Evolutionary conservation across 2,329 filamentous ascomycete genomes (phyloP).

Genomic region (Diplodia seriata): DNA sequence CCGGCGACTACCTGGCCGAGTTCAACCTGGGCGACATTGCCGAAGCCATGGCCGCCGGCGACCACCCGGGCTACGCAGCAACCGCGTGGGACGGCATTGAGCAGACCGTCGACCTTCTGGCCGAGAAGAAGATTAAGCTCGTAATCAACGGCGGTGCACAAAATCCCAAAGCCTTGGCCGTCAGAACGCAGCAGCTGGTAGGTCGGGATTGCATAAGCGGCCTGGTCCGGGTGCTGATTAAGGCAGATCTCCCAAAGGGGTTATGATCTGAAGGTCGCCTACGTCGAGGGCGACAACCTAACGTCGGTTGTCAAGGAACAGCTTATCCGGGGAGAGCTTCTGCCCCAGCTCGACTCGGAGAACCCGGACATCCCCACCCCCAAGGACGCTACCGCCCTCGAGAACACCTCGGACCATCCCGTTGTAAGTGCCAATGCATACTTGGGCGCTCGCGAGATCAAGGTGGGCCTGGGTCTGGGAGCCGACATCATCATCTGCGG

Average conservation of each 20-base stretch:
- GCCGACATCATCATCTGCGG: conserved; percentile 47
- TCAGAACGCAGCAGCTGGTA: conserved; percentile 48
- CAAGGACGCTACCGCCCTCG: conserved; percentile 48
- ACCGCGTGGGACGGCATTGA: conserved; percentile 59
- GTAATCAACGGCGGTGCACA: conserved; percentile 64
- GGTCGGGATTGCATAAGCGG: background rate
- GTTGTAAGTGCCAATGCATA: conserved; percentile 55
- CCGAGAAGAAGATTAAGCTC: conserved; percentile 60
- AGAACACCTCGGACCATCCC: conserved; percentile 40
- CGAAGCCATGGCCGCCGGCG: conserved; percentile 49
- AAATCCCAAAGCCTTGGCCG: conserved; percentile 62
- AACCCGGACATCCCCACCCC: conserved; percentile 49
- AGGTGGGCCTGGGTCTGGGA: conserved; percentile 42
- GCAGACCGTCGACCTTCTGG: conserved; percentile 55
- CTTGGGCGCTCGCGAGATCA: conserved; percentile 54
- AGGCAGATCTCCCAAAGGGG: conserved; percentile 15
- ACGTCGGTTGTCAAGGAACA: conserved; percentile 42
- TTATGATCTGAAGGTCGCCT: conserved; percentile 52
- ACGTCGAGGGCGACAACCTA: conserved; percentile 56
- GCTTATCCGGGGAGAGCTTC: conserved; percentile 44
- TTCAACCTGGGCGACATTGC: conserved; percentile 56
- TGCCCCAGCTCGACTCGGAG: conserved; percentile 53
- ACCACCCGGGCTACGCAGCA: conserved; percentile 54
- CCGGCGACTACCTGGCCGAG: conserved; percentile 53
- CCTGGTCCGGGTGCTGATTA: background rate